Base-by-base conservation (phyloP, 306 rosid genomes). In the Styphnolobium japonicum region DNA sequence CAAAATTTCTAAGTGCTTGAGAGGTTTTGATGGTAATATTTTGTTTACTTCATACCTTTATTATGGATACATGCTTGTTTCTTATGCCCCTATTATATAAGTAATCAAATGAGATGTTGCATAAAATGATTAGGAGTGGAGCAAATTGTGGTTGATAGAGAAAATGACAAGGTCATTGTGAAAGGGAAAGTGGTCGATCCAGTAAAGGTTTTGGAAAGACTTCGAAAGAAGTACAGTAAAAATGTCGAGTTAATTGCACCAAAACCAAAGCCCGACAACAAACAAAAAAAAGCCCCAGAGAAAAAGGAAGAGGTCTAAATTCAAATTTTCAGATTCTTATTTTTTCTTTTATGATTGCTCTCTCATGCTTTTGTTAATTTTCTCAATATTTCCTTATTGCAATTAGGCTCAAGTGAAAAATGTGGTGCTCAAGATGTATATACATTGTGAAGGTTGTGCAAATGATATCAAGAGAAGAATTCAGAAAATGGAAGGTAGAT, bases 371-470 rank as follows among this genome's bases (percentile, higher is more conserved):
- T 29, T 34, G 23, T 65, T 63, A 14, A 33, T 64, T 78, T 48
- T 63, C 34, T 69, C 19, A 64, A 1, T 9, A 3, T 67, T 45
- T 0, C 9, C 14, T 1, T 4, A 36, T 12, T 56, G 53, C 27
- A 51, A 66, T 16, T 46, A 80, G 91, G 46, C 60, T 37, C 81
- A 57, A 15, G 18, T 82, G n/a, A 94, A 86, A 70, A 78, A 64
- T 22, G 73, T 86, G 71, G 89, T 76, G 82, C 94, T 95, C 58
- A 90, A 91, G 82, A 84, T 84, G 85, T 69, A 52, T 46, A 79
- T 95, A 49, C 92, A 92, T 58, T 95, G 98, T 9, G 83, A 89
- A 68, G 98, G 92, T 6, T 95, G 98, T 84, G 90, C 10, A 29
- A 80, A 8, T 21, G 98, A 92, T 71, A 52, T 92, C 36, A 87